Base-by-base conservation (phyloP, 768 basidiomycete species). In the Hypsizygus marmoreus region DNA sequence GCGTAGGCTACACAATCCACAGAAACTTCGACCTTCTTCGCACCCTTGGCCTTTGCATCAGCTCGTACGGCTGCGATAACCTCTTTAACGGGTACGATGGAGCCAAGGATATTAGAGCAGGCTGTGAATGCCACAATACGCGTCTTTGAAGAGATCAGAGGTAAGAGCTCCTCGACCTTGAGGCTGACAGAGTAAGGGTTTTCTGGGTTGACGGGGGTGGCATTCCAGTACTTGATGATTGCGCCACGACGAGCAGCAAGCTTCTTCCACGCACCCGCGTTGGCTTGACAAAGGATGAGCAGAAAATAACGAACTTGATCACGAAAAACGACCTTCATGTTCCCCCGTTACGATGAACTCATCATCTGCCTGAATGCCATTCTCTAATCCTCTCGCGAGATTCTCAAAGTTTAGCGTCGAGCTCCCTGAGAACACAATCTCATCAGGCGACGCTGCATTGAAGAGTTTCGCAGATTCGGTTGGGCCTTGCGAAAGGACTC, bases 1-100 rank as follows among this genome's bases (percentile, higher is more conserved):
- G 86, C 85, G 53, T 85, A 89, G 2, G 87, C 87, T 2, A 91
- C 89, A 50, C 87, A 88, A 55, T 91, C 89, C 2, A 90, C 73
- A 1, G 75, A 78, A 11, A 89, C 70, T 61, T 91, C 82, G 22
- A 88, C 66, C 59, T 86, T 83, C 46, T 60, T 60, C 9, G 76
- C 73, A 19, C 86, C 83, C 40, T 75, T 67, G 14, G 73, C 70
- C 31, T 64, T 65, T 2, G 82, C 84, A 13, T 73, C 68, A 7
- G 66, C 68, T 11, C 86, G 63, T 7, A 82, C 66, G 3, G 78
- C 79, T 19, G 65, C 63, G 8, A 80, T 74, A 20, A 82, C 65
- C 6, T 79, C 76, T 50, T 81, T 75, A 8, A 90, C 75, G 0
- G 85, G 81, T 14, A 80, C 70, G 23, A 85, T 63, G 4, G 80